Base-by-base conservation (phyloP, 768 basidiomycete genomes). In the Cubamyces sp. region DNA sequence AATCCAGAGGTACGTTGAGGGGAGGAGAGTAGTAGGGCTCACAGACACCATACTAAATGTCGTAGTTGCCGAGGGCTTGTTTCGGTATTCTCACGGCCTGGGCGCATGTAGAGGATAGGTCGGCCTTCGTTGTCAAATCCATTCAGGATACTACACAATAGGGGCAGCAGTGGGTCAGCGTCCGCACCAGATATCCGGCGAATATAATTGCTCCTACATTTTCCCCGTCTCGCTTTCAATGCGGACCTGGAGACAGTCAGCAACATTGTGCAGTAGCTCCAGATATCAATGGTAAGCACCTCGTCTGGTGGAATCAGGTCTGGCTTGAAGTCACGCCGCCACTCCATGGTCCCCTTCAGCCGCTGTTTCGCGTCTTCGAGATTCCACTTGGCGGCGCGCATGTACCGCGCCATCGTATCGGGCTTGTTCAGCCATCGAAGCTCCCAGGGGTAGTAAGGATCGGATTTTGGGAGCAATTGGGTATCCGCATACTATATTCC, bases 81-180 rank as follows among this genome's bases (percentile, higher is more conserved):
- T 66, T 89, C 83, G 8, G 93, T 94, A 72, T 94, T 95, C 72
- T 96, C 92, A 61, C 85, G 81, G 26, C 92, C 92, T 0, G 94
- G 93, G 16, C 92, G 87, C 87, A 96, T 87, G 74, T 94, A 94
- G 15, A 96, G 77, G 45, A 95, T 88, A 0, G 94, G 93, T n/a
- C 94, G 80, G 5, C 91, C 92, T 58, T 94, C 91, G 54, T 80
- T 81, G 75, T 96, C 93, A 66, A 94, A 95, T 7, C 94, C 93
- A 57, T 86, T 92, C 48, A 94, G 74, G 49, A 94, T 82, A 47
- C 92, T 94, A 65, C 6, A 45, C 6, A 34, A 9, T 8, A 8
- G 28, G 28, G 8, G 8, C 3, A 9, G 1, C 34, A 6, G 6
- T 9, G 34, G 11, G 34, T 34, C 34, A 34, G 34, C 34, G 34